Percentiles rank a stretch among this genome's conserved stretches.
phyloP scores from a whole-genome alignment of 1,284 basidiomycete genomes.

The Polyporus tsugae region DNA sequence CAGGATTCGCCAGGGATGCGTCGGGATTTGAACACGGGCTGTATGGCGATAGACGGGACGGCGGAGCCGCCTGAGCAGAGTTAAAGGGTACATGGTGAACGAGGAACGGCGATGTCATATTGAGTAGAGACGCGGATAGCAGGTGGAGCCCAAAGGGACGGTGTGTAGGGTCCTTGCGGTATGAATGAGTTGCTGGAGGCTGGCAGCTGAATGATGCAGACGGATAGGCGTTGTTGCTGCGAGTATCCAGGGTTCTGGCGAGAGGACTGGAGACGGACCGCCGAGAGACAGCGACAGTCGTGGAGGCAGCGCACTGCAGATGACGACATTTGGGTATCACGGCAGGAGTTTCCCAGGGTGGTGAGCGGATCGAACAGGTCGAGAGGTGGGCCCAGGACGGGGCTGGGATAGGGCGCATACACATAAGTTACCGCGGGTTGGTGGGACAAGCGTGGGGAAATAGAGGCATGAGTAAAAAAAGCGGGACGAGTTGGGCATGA shows the following conservation, averaged over 20 bases:
- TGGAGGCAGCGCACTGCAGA: background rate
- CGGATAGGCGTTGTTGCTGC: conserved; percentile 1
- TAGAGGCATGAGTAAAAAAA: background rate
- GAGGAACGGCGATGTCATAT: conserved; percentile 9
- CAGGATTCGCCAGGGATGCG: background rate
- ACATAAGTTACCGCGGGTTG: background rate
- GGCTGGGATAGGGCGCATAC: background rate
- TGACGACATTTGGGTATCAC: background rate
- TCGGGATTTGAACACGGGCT: conserved; percentile 14
- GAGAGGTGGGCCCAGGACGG: background rate
- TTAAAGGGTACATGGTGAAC: conserved; percentile 8
- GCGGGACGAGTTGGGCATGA: conserved; percentile 7
- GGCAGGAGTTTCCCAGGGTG: conserved; percentile 9
- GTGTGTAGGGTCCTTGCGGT: background rate
- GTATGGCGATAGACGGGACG: conserved; percentile 1
- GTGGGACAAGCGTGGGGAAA: conserved; percentile 23
- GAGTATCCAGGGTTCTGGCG: conserved; percentile 4
- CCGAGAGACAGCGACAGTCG: background rate
- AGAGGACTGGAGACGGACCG: background rate
- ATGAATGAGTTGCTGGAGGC: background rate
- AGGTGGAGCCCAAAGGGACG: background rate
- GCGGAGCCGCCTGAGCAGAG: conserved; percentile 10
- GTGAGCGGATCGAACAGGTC: background rate
- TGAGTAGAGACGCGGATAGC: background rate
- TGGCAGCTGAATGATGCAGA: background rate